Evolutionary conservation across 768 basidiomycete species (phyloP), one percentile per base, ranked within the genome.

Genomic region (Neoboletus brunneissimus): DNA sequence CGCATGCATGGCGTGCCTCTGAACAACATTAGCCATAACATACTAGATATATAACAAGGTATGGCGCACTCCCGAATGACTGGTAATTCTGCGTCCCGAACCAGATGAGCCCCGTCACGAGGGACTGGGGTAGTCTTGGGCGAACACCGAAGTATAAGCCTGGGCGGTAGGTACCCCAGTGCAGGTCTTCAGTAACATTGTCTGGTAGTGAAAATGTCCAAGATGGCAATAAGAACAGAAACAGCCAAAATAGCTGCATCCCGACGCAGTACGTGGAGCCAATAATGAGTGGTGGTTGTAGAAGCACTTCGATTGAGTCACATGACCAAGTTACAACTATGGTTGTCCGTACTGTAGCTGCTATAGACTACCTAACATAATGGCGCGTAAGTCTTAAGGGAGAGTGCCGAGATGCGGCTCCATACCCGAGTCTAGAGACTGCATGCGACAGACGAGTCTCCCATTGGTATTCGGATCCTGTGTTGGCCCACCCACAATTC

Each of bases 91-190:
- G 86, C 9, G 91, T 87, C 31, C 94, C 91, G 69, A 91, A 94
- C 95, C 95, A 98, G 72, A 96, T 83, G 34, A 98, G 81, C 13
- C 95, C 95, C 3, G 90, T 92, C 85, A 94, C 82, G 27, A 98
- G 79, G n/a, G 91, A 92, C 64, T 91, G 84, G 0, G 94, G 93
- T 59, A 92, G 74, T 43, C 88, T 81, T 13, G 95, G 91, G 48
- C 91, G 77, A 44, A 97, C 77, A 20, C 95, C 95, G 72, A 97
- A 96, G 75, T 98, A 98, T n/a, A 97, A 80, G 65, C 93, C 91
- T 0, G 95, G 92, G 41, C 95, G 78, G 72, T 94, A 97, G 0
- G 89, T 77, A 1, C 93, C 92, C 86, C 86, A 87, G 41, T 82
- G 60, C 8, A 86, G 66, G 2, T 78, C 73, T 25, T 73, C 73